Evolutionary conservation across 2,329 filamentous ascomycete genomes (phyloP).

Genomic region (Cadophora gregata): DNA sequence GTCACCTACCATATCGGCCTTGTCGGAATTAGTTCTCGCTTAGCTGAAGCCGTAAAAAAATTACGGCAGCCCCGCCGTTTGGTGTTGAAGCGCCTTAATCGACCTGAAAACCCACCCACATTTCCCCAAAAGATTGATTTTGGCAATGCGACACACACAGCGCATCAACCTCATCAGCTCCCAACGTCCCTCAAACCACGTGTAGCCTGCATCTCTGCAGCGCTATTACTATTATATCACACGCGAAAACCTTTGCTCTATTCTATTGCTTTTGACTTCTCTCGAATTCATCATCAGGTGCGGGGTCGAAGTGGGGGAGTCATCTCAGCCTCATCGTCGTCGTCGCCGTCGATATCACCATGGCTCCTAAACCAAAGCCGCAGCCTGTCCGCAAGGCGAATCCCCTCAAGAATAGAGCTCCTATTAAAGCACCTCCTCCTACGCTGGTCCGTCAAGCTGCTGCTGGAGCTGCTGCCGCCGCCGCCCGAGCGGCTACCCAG

Average conservation of each 20-base stretch:
- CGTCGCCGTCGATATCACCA: slow-evolving; percentile 15
- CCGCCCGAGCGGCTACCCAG: slow-evolving; percentile 16
- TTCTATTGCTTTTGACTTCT: not conserved
- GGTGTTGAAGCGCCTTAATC: not conserved
- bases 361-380: slow-evolving; percentile 17
- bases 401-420: slow-evolving; percentile 32
- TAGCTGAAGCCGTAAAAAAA: slow-evolving; percentile 2
- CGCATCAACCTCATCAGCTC: not conserved
- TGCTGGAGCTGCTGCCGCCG: slow-evolving; percentile 23
- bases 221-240: not conserved
- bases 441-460: slow-evolving; percentile 33
- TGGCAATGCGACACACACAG: slow-evolving; percentile 13
- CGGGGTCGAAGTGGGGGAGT: slow-evolving; percentile 22
- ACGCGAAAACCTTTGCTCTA: not conserved
- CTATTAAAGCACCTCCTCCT: slow-evolving; percentile 35
- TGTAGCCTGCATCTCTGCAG: slow-evolving; percentile 19
- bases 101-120: not conserved
- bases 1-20: slow-evolving; percentile 3
- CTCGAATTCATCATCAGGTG: not conserved
- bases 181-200: slow-evolving; percentile 21
- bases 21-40: slow-evolving; percentile 10
- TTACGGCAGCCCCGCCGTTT: not conserved
- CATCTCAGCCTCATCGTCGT: slow-evolving; percentile 17
- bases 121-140: not conserved
- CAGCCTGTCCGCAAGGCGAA: slow-evolving; percentile 28